Conservation (phyloP, 2,329 filamentous ascomycete genomes). For the Phyllosticta ampelicida region DNA sequence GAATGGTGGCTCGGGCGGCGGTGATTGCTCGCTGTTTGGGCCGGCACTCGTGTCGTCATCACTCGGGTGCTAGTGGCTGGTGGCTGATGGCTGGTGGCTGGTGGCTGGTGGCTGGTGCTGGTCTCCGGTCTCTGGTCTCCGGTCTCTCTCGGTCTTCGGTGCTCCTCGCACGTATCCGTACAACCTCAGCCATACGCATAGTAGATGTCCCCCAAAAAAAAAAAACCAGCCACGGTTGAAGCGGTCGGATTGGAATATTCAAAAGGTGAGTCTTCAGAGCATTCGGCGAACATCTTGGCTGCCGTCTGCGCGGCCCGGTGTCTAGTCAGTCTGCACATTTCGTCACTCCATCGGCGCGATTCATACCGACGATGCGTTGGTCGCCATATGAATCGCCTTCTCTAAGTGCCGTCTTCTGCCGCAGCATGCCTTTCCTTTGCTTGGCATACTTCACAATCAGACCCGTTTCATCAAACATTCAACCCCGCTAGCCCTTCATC, state of each 20-base stretch:
- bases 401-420: neutral
- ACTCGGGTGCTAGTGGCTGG: no score
- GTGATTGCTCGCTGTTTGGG: neutral
- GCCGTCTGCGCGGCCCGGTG: no score
- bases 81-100: no score
- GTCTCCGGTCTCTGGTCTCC: no score
- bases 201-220: no score
- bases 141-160: neutral
- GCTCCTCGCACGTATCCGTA: no score
- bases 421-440: neutral
- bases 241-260: neutral
- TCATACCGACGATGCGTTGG: neutral
- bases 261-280: no score
- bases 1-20: neutral
- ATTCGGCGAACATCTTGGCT: no score
- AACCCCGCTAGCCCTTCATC: neutral
- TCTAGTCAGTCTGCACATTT: neutral
- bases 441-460: neutral
- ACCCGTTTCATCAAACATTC: neutral
- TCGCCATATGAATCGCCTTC: neutral
- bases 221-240: no score
- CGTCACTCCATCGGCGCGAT: neutral
- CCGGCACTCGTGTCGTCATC: neutral
- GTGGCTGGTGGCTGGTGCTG: no score
- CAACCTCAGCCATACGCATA: no score